Evolutionary conservation across 2,329 filamentous ascomycete species (phyloP).

Genomic region (Ascochyta viciae-villosae): DNA sequence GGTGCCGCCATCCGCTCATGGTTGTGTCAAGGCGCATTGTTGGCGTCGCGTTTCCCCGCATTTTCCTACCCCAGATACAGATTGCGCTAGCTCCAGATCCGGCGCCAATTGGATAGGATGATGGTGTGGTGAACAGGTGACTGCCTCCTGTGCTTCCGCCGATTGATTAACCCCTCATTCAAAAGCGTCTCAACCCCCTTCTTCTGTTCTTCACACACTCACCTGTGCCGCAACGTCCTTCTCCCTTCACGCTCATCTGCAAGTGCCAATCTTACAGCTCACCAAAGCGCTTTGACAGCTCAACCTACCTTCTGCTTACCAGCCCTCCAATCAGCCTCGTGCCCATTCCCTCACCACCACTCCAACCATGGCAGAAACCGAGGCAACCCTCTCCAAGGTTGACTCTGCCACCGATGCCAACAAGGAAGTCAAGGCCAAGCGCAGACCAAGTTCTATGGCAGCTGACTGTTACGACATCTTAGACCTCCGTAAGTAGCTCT

Average conservation of each 20-base stretch:
- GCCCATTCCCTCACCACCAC: constrained; percentile 14
- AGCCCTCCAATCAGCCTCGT: constrained; percentile 14
- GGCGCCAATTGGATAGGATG: constrained; percentile 33
- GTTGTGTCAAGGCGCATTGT: constrained; percentile 15
- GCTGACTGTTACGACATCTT: constrained; percentile 82
- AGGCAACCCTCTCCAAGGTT: constrained; percentile 76
- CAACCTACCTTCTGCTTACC: constrained; percentile 14
- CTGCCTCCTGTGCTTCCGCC: constrained; percentile 32
- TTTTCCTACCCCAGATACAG: constrained; percentile 24
- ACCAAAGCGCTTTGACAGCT: constrained; percentile 23
- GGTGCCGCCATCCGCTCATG: constrained; percentile 3
- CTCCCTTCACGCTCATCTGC: constrained; percentile 16
- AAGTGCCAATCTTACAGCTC: constrained; percentile 19
- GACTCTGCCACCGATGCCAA: constrained; percentile 88
- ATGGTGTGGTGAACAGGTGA: constrained; percentile 49
- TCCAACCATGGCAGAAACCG: constrained; percentile 59
- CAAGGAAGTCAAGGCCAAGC: constrained; percentile 64
- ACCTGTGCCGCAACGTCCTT: constrained; percentile 29
- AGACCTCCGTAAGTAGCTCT: constrained; percentile 74
- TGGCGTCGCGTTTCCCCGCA: constrained; percentile 24
- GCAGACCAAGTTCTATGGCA: constrained; percentile 75
- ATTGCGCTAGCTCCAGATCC: constrained; percentile 24
- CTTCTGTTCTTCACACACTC: constrained; percentile 33
- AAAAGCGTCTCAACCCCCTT: constrained; percentile 36
- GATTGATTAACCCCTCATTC: constrained; percentile 44